Evolutionary conservation across 768 basidiomycete genomes (phyloP).

Genomic region (Aureoboletus auriporus): DNA sequence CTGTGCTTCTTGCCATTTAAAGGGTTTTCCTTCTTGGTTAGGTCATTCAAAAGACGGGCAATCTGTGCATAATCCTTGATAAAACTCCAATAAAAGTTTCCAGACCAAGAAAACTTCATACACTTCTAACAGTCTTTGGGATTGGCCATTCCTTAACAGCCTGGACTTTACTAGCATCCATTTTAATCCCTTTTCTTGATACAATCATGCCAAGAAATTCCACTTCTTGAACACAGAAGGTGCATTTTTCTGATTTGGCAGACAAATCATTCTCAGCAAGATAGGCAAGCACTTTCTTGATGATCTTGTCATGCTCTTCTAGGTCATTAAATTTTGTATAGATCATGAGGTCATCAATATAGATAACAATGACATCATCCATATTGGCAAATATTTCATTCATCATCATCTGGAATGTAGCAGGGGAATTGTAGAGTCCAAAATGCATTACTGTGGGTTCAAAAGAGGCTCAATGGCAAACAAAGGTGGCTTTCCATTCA

Average conservation of each 20-base stretch:
- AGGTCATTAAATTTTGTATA: background rate
- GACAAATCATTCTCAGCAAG: slow-evolving; percentile 32
- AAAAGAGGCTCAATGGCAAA: background rate
- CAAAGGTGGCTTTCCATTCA: background rate
- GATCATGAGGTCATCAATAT: background rate
- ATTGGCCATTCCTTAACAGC: slow-evolving; percentile 28
- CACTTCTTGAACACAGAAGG: slow-evolving; percentile 21
- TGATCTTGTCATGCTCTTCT: background rate
- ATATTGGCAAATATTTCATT: background rate
- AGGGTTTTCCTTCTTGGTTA: background rate
- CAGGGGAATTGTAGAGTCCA: background rate
- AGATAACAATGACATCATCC: background rate
- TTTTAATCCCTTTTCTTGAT: slow-evolving; percentile 12
- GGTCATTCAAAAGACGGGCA: background rate
- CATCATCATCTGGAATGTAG: background rate
- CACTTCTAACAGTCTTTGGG: slow-evolving; percentile 12
- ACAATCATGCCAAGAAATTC: slow-evolving; percentile 33
- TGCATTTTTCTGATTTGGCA: slow-evolving; percentile 37
- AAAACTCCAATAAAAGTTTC: slow-evolving; percentile 30
- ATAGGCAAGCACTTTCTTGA: slow-evolving; percentile 15
- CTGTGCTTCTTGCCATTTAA: too few relatives aligned
- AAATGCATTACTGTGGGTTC: background rate
- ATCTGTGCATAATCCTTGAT: background rate
- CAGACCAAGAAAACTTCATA: slow-evolving; percentile 27
- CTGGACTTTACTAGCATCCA: slow-evolving; percentile 33